These are phyloP conservation scores for Aspergillus jensenii DNA, from an alignment of 2,329 filamentous ascomycete genomes.

Conservation along the genomic window DNA sequence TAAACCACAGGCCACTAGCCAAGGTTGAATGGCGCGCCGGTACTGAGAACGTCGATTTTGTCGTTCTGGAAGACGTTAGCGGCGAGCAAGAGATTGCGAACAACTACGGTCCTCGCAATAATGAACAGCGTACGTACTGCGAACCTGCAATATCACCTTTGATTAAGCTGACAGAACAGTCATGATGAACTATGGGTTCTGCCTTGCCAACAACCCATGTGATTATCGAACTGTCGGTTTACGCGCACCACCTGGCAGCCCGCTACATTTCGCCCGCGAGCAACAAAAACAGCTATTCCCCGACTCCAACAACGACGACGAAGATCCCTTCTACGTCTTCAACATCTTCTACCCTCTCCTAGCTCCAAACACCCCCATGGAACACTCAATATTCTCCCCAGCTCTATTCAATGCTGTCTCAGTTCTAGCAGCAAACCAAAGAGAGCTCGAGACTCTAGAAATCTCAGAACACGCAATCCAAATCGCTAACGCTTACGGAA, in stretches of 20 bases:
- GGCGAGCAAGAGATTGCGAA: slow-evolving; percentile 61
- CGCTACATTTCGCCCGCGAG: slow-evolving; percentile 36
- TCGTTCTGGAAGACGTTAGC: slow-evolving; percentile 47
- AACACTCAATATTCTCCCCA: slow-evolving; percentile 44
- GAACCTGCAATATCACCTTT: not conserved
- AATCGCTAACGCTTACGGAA: slow-evolving; percentile 32
- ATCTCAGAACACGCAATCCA: slow-evolving; percentile 32
- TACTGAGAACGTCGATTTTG: slow-evolving; percentile 37
- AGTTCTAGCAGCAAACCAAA: slow-evolving; percentile 41
- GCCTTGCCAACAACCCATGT: slow-evolving; percentile 42
- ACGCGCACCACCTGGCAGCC: slow-evolving; percentile 39
- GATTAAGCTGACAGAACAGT: slow-evolving; percentile 25
- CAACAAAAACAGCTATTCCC: slow-evolving; percentile 36
- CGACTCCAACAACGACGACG: slow-evolving; percentile 25
- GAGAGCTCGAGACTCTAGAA: slow-evolving; percentile 38
- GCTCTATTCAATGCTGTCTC: slow-evolving; percentile 44
- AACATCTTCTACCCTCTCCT: slow-evolving; percentile 46
- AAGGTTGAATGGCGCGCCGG: slow-evolving; percentile 59
- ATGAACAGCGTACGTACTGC: slow-evolving; percentile 57
- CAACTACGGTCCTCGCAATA: slow-evolving; percentile 75
- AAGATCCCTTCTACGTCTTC: slow-evolving; percentile 46
- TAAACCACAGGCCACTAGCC: slow-evolving; percentile 66
- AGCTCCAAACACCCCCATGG: slow-evolving; percentile 32
- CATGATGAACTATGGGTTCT: slow-evolving; percentile 49
- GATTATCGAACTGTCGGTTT: slow-evolving; percentile 46